Conservation (phyloP, 2,329 filamentous ascomycete species). For the Aspergillus clavatus region DNA sequence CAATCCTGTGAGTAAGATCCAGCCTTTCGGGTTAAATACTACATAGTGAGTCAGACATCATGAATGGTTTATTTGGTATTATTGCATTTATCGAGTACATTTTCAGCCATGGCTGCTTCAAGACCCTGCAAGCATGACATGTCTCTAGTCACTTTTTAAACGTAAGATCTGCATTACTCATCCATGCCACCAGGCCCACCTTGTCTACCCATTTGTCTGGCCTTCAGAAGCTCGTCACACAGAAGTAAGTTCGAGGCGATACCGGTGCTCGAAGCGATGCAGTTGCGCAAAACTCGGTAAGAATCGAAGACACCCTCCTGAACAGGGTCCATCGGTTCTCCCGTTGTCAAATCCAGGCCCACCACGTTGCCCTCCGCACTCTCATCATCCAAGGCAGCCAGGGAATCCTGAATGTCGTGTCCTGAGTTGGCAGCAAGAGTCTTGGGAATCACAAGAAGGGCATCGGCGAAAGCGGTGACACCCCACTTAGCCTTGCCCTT, state of each 20-base stretch:
- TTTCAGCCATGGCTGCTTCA: constrained; percentile 17
- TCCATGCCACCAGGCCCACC: constrained; percentile 42
- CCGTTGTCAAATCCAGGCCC: constrained; percentile 79
- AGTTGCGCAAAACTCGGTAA: constrained; percentile 90
- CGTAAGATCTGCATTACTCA: constrained; percentile 31
- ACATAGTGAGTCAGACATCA: too few relatives aligned
- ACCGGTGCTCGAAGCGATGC: constrained; percentile 85
- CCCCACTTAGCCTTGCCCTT: constrained; percentile 98
- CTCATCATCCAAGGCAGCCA: constrained; percentile 84
- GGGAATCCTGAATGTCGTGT: constrained; percentile 91
- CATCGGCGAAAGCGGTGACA: constrained; percentile 90
- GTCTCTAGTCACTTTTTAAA: constrained; percentile 14
- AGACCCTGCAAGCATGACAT: constrained; percentile 20
- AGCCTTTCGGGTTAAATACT: too few relatives aligned
- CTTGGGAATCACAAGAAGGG: constrained; percentile 92
- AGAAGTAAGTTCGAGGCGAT: constrained; percentile 93
- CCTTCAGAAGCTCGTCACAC: constrained; percentile 96
- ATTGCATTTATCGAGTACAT: constrained; percentile 16
- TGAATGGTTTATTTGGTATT: not conserved
- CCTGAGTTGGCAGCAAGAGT: constrained; percentile 93
- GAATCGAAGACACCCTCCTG: constrained; percentile 93
- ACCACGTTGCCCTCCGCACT: constrained; percentile 76
- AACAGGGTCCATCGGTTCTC: constrained; percentile 90
- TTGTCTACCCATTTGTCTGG: constrained; percentile 75
- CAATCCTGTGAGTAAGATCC: too few relatives aligned